phyloP scores from a whole-genome alignment of 2,329 filamentous ascomycete species.

The Calonectria multiphialidica region DNA sequence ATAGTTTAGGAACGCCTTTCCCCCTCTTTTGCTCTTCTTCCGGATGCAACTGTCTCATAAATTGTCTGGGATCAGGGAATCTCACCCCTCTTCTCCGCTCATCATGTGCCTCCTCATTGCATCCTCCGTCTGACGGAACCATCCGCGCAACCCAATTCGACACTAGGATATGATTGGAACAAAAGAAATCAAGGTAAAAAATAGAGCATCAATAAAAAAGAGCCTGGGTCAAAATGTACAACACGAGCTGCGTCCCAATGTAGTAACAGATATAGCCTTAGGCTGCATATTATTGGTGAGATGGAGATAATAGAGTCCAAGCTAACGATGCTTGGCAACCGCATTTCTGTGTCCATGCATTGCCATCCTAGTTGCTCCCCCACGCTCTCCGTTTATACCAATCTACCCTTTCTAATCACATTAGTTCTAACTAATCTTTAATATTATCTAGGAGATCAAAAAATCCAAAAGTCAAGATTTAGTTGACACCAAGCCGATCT shows the following conservation, averaged over 20 bases:
- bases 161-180: neutral
- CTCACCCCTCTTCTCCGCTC: neutral
- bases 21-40: neutral
- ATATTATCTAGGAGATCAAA: conserved; percentile 8
- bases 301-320: neutral
- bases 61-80: neutral
- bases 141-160: neutral
- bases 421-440: neutral
- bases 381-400: neutral
- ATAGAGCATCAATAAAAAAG: neutral
- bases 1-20: neutral
- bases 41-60: neutral
- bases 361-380: neutral
- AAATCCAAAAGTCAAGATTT: neutral
- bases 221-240: neutral
- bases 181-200: neutral
- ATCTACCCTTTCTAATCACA: neutral
- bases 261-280: neutral
- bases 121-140: neutral
- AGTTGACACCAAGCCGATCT: neutral
- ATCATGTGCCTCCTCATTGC: neutral
- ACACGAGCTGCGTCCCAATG: neutral
- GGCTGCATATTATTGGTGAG: conserved; percentile 7
- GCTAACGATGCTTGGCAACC: neutral
- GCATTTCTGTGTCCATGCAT: conserved; percentile 8